Evolutionary conservation across 345 rosid genomes (phyloP).

Genomic region (Dipteronia sinensis): DNA sequence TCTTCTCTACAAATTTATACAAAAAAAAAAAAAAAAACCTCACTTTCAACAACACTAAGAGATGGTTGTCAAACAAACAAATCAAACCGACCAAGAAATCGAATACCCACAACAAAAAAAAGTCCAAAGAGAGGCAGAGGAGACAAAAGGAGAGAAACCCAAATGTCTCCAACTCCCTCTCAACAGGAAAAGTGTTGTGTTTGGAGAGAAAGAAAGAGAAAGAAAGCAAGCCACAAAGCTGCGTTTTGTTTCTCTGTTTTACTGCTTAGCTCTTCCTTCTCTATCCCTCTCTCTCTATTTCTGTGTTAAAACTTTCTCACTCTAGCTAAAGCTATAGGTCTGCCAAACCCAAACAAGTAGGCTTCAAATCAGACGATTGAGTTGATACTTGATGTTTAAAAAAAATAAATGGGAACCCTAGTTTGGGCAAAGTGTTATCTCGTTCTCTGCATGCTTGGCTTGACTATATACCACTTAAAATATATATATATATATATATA

Average conservation of each 20-base stretch:
- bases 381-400: slow-evolving; percentile 1
- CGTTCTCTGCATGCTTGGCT: slow-evolving; percentile 39
- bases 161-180: slow-evolving; percentile 73
- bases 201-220: slow-evolving; percentile 58
- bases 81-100: slow-evolving; percentile 45
- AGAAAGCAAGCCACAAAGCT: slow-evolving; percentile 44
- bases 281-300: slow-evolving; percentile 62
- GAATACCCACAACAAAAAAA: not conserved
- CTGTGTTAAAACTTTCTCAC: slow-evolving; percentile 18
- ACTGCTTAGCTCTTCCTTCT: slow-evolving; percentile 70
- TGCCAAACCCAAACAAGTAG: slow-evolving; percentile 22
- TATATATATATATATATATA: not conserved
- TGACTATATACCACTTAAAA: not conserved
- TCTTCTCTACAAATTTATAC: slow-evolving; percentile 15
- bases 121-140: slow-evolving; percentile 63
- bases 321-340: slow-evolving; percentile 9
- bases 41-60: not conserved
- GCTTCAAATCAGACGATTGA: slow-evolving; percentile 8
- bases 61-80: not conserved
- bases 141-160: slow-evolving; percentile 52
- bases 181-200: slow-evolving; percentile 16
- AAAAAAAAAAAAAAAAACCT: not conserved
- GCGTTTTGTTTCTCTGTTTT: not conserved
- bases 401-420: slow-evolving; percentile 35
- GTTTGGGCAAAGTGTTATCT: slow-evolving; percentile 22